Evolutionary conservation across 441 rosid genomes (phyloP), one percentile per base, ranked within the genome.

Genomic region (Viola pubescens): DNA sequence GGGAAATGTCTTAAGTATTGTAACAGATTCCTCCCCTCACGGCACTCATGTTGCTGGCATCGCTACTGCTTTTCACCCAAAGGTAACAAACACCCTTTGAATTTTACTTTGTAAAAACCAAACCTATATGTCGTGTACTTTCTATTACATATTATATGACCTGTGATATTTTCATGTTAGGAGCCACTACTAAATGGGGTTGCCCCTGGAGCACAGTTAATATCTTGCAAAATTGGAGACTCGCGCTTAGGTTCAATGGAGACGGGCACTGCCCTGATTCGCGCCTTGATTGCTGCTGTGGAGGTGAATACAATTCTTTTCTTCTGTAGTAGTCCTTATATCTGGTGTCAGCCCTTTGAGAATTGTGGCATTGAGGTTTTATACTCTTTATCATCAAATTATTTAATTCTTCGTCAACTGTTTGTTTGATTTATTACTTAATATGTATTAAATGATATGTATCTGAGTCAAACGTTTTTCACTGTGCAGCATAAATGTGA

Each of bases 41-140:
- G 97, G 91, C 40, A 94, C 99, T 77, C 99, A 94, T 85, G 99
- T 94, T 73, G 87, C 99, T 73, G 95, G 97, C 71, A 90, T 90
- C 74, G 96, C 97, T 58, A 72, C 96, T 70, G 96, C 96, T 60
- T 89, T 82, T 76, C 91, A 90, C 72, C 87, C 86, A 44, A 75
- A 94, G 97, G 99, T 94, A 80, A 68, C 53, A 61, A 45, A 48
- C 61, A 52, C 58, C 10, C 39, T 54, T 9, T 60, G 56, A 12
- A 56, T 47, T 41, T 66, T 39, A 65, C 34, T 26, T 26, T 26
- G 34, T 26, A 26, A 26, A 26, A 26, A 26, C 2, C 34, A 26
- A 26, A 26, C 34, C 34, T 26, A 26, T 26, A 59, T 67, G 51
- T 50, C 40, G 55, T 67, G 12, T 66, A 75, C 14, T 46, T 61